Conservation (phyloP, 495 filamentous ascomycete genomes). For the Podospora conica region DNA sequence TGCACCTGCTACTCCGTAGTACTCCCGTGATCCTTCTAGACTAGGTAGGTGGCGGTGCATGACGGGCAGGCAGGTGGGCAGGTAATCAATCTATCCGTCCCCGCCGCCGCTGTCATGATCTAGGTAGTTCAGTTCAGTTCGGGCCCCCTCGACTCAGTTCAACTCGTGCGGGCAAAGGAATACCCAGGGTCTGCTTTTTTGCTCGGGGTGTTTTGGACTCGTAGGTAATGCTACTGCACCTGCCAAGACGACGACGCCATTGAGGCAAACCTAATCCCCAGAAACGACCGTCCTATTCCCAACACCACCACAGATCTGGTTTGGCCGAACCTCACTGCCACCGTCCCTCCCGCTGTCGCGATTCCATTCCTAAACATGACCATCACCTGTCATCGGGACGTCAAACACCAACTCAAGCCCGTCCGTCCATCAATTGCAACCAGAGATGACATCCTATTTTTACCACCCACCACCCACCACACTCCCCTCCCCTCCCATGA, state of each 20-base stretch:
- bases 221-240: background rate
- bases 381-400: background rate
- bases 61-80: too few species aligned
- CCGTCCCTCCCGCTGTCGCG: background rate
- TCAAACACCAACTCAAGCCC: too few species aligned
- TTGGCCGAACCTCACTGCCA: too few species aligned
- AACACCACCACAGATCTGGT: background rate
- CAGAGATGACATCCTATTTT: background rate
- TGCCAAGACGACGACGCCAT: background rate
- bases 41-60: too few species aligned
- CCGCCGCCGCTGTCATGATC: background rate
- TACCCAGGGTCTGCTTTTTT: too few species aligned
- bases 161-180: too few species aligned
- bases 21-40: background rate
- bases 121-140: background rate
- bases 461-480: background rate
- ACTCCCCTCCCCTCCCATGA: background rate
- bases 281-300: background rate
- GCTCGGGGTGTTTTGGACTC: background rate
- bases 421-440: background rate
- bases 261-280: background rate
- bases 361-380: background rate
- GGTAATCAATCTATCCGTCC: background rate
- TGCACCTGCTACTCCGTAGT: too few species aligned
- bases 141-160: too few species aligned